Evolutionary conservation across 1,139 yeast genomes (phyloP).

Genomic region (Scheffersomyces insectosa): DNA sequence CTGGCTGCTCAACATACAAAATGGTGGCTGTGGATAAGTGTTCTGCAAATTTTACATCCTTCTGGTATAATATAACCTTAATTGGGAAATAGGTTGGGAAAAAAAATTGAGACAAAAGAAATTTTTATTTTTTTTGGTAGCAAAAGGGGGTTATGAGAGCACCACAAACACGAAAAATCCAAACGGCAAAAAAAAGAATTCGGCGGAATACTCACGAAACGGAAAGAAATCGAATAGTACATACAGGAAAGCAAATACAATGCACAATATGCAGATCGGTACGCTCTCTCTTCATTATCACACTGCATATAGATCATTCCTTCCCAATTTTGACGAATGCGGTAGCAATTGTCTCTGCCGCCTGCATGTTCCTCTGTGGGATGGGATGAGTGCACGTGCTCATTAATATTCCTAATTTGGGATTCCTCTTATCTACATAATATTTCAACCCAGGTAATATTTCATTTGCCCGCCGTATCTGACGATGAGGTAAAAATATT

Average conservation of each 20-base stretch:
- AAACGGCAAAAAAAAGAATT: background rate
- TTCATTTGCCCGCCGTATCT: too few species aligned
- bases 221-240: too few species aligned
- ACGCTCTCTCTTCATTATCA: too few species aligned
- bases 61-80: slow-evolving; percentile 1
- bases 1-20: background rate
- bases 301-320: too few species aligned
- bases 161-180: background rate
- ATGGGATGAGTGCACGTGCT: slow-evolving; percentile 1
- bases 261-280: too few species aligned
- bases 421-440: background rate
- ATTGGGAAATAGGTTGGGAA: background rate
- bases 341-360: too few species aligned
- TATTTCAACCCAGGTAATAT: too few species aligned
- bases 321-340: too few species aligned
- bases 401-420: background rate
- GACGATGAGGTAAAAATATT: too few species aligned
- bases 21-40: background rate
- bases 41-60: too few species aligned
- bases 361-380: background rate
- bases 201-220: background rate
- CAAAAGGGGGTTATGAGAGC: background rate
- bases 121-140: background rate
- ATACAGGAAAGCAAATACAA: too few species aligned
- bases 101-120: background rate